These are phyloP conservation scores for Betula pendula DNA, from an alignment of 306 rosid genomes.

Conservation along the genomic window DNA sequence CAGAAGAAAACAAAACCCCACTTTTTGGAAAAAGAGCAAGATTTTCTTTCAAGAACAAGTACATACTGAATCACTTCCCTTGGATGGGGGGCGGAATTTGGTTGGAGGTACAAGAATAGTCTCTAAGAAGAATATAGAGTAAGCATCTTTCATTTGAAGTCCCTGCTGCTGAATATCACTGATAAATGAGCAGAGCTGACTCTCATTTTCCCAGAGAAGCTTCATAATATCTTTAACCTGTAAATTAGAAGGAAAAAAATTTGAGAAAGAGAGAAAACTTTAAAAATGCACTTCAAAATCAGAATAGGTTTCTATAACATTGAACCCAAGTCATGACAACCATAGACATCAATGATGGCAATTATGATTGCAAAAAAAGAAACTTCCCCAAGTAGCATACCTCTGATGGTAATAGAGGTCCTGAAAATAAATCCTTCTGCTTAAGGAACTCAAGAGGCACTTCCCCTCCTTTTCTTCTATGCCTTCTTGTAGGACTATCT, in stretches of 20 bases:
- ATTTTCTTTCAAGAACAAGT: slow-evolving; percentile 1
- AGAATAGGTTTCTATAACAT: neutral
- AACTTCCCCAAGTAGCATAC: slow-evolving; percentile 42
- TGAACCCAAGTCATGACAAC: neutral
- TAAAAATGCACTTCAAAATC: neutral
- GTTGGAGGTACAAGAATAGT: slow-evolving; percentile 83
- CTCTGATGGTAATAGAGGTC: slow-evolving; percentile 71
- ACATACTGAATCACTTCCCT: slow-evolving; percentile 79
- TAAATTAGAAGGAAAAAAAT: slow-evolving; percentile 14
- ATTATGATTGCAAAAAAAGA: neutral
- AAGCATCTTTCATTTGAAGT: slow-evolving; percentile 59
- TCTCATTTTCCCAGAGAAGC: slow-evolving; percentile 75
- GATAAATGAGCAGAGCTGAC: slow-evolving; percentile 57
- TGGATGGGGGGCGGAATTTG: slow-evolving; percentile 90
- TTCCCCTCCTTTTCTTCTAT: slow-evolving; percentile 16
- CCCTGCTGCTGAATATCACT: slow-evolving; percentile 75
- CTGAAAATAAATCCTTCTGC: slow-evolving; percentile 41
- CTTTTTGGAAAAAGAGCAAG: neutral
- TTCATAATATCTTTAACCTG: slow-evolving; percentile 62
- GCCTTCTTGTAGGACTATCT: slow-evolving; percentile 32
- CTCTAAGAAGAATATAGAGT: slow-evolving; percentile 82
- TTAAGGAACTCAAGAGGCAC: slow-evolving; percentile 33
- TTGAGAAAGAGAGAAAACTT: neutral
- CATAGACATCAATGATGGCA: neutral
- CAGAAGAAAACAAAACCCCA: neutral